These are phyloP conservation scores for Hericium alpestre DNA, from an alignment of 768 basidiomycete genomes.

Conservation along the genomic window DNA sequence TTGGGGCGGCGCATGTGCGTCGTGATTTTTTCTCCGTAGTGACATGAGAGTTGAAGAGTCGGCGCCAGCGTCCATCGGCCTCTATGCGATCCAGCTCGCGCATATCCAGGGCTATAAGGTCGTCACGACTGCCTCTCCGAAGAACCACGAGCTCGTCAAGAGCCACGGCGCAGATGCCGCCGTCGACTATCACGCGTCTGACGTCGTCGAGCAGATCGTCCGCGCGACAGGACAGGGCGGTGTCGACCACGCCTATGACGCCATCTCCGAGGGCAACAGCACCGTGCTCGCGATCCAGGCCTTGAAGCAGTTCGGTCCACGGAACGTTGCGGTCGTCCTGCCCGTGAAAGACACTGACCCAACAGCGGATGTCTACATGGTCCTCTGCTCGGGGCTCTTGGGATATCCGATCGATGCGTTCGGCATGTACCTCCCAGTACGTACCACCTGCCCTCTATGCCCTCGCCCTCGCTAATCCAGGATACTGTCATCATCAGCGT, in stretches of 20 bases:
- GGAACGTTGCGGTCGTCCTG: neutral
- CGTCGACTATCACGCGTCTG: constrained; percentile 16
- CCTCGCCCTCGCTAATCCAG: neutral
- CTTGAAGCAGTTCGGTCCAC: neutral
- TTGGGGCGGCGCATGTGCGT: neutral
- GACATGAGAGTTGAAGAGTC: neutral
- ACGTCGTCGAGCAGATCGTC: constrained; percentile 1
- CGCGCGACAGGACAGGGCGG: neutral
- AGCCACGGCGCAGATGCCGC: constrained; percentile 26
- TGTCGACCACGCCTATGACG: neutral
- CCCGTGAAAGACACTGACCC: neutral
- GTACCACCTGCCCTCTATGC: too few species aligned
- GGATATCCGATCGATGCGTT: neutral
- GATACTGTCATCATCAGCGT: neutral
- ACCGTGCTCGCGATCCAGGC: neutral
- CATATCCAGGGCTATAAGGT: constrained; percentile 21
- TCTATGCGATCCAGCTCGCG: constrained; percentile 21
- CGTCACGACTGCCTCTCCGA: constrained; percentile 23
- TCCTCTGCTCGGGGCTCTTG: neutral
- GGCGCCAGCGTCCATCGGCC: constrained; percentile 15
- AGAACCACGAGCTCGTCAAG: constrained; percentile 25
- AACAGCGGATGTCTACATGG: neutral
- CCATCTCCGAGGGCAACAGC: neutral
- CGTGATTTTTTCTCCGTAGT: constrained; percentile 2
- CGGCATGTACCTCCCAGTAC: neutral